phyloP scores from a whole-genome alignment of 2,329 filamentous ascomycete genomes.

The Stenocarpella maydis region DNA sequence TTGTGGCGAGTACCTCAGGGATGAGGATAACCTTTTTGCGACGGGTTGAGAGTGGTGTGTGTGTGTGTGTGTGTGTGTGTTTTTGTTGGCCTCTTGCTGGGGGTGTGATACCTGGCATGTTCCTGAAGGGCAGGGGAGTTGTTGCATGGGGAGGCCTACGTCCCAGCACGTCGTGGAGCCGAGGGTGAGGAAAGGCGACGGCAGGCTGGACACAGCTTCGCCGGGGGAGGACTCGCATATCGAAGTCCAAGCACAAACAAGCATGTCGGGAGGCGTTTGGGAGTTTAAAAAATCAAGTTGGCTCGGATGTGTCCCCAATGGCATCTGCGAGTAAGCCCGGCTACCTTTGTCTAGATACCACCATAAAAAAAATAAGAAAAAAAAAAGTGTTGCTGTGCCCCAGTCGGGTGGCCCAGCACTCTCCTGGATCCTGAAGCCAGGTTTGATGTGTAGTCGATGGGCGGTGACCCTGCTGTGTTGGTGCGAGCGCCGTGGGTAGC shows the following conservation, averaged over 20 bases:
- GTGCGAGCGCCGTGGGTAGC: background rate
- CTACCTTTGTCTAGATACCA: constrained; percentile 28
- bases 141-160: background rate
- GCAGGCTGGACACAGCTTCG: constrained; percentile 1
- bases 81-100: background rate
- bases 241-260: background rate
- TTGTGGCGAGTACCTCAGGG: constrained; percentile 92
- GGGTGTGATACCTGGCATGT: background rate
- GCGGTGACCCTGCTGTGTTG: background rate
- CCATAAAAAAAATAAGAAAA: too few relatives aligned
- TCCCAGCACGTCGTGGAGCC: background rate
- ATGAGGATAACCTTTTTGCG: constrained; percentile 74
- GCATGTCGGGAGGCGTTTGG: constrained; percentile 40
- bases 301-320: background rate
- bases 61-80: background rate
- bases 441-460: too few relatives aligned
- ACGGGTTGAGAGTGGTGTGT: constrained; percentile 49
- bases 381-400: constrained; percentile 9
- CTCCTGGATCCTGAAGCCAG: background rate
- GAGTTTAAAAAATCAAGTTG: constrained; percentile 11
- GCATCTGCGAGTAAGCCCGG: background rate
- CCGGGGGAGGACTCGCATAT: background rate
- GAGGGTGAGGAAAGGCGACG: background rate
- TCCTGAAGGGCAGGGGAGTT: background rate
- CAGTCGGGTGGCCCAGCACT: background rate